phyloP scores from a whole-genome alignment of 345 rosid species.

The Clarkia xantiana region DNA sequence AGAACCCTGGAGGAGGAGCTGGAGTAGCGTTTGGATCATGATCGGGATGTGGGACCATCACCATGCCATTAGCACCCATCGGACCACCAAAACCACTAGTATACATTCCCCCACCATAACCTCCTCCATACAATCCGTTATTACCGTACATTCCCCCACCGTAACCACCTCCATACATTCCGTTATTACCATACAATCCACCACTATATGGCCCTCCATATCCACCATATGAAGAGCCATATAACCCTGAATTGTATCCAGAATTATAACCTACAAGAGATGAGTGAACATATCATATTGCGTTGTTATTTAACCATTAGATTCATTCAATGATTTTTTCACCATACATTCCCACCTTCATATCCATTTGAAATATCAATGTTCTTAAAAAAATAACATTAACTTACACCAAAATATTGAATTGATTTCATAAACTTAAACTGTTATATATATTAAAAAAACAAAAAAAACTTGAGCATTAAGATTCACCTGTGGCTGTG shows the following conservation, averaged over 20 bases:
- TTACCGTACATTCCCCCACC: conserved; percentile 29
- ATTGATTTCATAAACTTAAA: too few species aligned
- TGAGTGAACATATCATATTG: too few species aligned
- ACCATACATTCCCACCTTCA: too few species aligned
- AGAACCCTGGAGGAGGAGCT: conserved; percentile 89
- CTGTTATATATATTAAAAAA: too few species aligned
- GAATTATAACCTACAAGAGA: conserved; percentile 43
- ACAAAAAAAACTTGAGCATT: too few species aligned
- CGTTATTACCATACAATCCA: conserved; percentile 15
- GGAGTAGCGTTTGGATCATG: conserved; percentile 87
- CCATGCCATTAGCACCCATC: conserved; percentile 88
- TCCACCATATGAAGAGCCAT: conserved; percentile 45
- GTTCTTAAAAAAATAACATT: too few species aligned
- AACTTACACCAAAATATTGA: too few species aligned
- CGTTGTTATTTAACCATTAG: too few species aligned
- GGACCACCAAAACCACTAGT: conserved; percentile 45
- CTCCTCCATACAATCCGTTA: conserved; percentile 11
- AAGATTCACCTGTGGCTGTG: conserved; percentile 52
- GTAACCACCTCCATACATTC: conserved; percentile 73
- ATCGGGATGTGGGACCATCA: conserved; percentile 61
- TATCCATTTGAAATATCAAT: too few species aligned
- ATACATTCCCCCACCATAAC: conserved; percentile 36
- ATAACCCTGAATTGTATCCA: conserved; percentile 55
- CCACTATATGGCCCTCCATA: conserved; percentile 12
- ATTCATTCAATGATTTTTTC: too few species aligned